Base-by-base conservation (phyloP, 2,329 filamentous ascomycete genomes). In the Trematosphaeria pertusa region DNA sequence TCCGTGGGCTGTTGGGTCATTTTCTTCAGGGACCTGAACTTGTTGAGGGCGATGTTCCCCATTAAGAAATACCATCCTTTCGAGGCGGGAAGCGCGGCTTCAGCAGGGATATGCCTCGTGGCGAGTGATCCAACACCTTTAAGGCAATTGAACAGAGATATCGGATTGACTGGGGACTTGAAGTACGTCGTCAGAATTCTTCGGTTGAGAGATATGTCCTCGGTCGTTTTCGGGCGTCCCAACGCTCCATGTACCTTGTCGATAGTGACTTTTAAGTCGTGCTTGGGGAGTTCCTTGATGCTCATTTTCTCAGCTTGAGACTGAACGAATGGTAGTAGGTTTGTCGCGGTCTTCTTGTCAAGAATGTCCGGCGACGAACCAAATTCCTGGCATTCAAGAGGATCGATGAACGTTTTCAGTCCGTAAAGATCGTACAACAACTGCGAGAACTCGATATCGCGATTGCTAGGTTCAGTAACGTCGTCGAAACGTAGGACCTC, bases 31-130 rank as follows among this genome's bases (percentile, higher is more conserved):
- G 81, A 77, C 78, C 89, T 67, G 82, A 96, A 97, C 62, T 91
- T 96, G 33, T 88, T 90, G 46, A 97, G 80, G 2, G 90, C 87
- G 45, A 96, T 89, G 79, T 94, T 88, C 15, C 93, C 93, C 52
- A 96, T 83, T 21, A 97, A 76, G 69, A 94, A 96, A 69, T 91
- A 96, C 93, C 93, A 97, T 35, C 91, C 89, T 57, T 90, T 88
- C 18, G 84, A 84, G 0, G 92, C 91, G 24, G 95, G 76, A 10
- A 78, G 74, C 0, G 83, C 81, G 41, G 85, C 87, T 47, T 94
- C 88, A 0, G 83, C 80, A 2, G 81, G 80, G 34, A 86, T 83
- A 5, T 51, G 50, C 37, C 69, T 72, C 2, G 67, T 71, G 7
- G 66, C 59, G 5, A 74, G 52, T n/a, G 62, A 61, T 6, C 91